Evolutionary conservation across 202 grass and related monocot species (phyloP).

Genomic region (Tripidium arundinaceum): DNA sequence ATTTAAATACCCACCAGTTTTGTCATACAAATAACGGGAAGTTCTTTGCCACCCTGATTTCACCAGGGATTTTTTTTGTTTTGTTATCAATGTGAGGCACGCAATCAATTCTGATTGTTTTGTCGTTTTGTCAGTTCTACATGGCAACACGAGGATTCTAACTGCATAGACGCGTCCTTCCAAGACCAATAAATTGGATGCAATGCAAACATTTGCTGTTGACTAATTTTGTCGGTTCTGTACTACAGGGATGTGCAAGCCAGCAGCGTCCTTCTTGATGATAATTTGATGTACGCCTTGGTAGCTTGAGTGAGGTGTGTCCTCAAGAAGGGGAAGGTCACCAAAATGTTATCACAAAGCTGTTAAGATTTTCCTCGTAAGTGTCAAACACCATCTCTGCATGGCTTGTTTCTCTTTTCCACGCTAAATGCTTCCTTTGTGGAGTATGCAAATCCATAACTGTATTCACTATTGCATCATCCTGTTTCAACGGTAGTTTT

Average conservation of each 20-base stretch:
- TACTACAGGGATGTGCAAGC: slow-evolving; percentile 74
- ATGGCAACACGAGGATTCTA: not conserved
- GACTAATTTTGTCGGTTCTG: slow-evolving; percentile 21
- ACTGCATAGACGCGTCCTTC: not conserved
- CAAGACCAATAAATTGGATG: not conserved
- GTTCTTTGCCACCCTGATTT: slow-evolving; percentile 7
- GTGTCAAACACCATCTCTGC: slow-evolving; percentile 26
- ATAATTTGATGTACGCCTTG: slow-evolving; percentile 91
- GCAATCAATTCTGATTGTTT: not conserved
- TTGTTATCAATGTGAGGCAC: not conserved
- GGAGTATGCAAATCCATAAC: not conserved
- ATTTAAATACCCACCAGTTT: not conserved
- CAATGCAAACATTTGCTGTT: not conserved
- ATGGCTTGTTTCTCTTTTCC: slow-evolving; percentile 5
- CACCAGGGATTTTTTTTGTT: slow-evolving; percentile 11
- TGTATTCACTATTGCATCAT: not conserved
- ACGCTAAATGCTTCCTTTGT: not conserved
- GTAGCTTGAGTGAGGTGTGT: slow-evolving; percentile 75
- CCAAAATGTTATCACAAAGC: slow-evolving; percentile 83
- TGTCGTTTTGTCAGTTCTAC: not conserved
- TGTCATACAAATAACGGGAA: not conserved
- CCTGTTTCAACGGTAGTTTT: not conserved
- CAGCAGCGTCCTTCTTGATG: slow-evolving; percentile 89
- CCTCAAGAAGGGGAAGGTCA: slow-evolving; percentile 83
- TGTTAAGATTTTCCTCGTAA: slow-evolving; percentile 93